A percentile compares a stretch with the other conserved stretches of the same genome.
Evolutionary conservation across 2,329 filamentous ascomycete species (phyloP).

Genomic region (Pezicula carpinea): DNA sequence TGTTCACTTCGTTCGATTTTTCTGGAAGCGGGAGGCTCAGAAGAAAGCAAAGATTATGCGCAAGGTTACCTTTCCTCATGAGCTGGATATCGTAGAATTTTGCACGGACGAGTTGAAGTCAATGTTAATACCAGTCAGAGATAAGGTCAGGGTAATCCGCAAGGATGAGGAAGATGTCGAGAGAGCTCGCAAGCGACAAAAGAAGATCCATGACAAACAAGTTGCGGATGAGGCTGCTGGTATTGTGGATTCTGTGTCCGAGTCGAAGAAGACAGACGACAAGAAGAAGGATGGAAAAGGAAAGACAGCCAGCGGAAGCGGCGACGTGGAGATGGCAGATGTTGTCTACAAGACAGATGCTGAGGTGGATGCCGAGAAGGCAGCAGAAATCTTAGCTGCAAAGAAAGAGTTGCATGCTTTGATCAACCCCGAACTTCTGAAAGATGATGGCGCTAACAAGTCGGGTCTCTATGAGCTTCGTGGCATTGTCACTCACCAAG

Average conservation of each 20-base stretch:
- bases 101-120: constrained; percentile 86
- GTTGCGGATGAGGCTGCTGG: constrained; percentile 43
- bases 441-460: constrained; percentile 82
- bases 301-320: constrained; percentile 39
- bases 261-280: constrained; percentile 42
- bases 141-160: constrained; percentile 90
- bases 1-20: constrained; percentile 96
- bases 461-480: constrained; percentile 93
- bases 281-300: constrained; percentile 45
- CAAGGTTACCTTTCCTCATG: constrained; percentile 93
- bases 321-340: constrained; percentile 64
- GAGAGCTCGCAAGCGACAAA: constrained; percentile 86
- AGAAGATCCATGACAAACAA: constrained; percentile 51
- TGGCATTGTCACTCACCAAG: constrained; percentile 93
- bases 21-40: constrained; percentile 91
- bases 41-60: constrained; percentile 99
- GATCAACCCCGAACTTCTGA: constrained; percentile 67
- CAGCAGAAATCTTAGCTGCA: constrained; percentile 66
- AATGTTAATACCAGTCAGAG: constrained; percentile 82
- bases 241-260: constrained; percentile 36
- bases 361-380: constrained; percentile 82
- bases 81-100: constrained; percentile 90
- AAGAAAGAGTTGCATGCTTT: constrained; percentile 85
- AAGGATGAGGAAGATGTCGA: constrained; percentile 95
- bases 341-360: constrained; percentile 81